These are phyloP conservation scores for Toxoplasma gondii DNA, from an alignment of 169 alveolate genomes.

Conservation along the genomic window DNA sequence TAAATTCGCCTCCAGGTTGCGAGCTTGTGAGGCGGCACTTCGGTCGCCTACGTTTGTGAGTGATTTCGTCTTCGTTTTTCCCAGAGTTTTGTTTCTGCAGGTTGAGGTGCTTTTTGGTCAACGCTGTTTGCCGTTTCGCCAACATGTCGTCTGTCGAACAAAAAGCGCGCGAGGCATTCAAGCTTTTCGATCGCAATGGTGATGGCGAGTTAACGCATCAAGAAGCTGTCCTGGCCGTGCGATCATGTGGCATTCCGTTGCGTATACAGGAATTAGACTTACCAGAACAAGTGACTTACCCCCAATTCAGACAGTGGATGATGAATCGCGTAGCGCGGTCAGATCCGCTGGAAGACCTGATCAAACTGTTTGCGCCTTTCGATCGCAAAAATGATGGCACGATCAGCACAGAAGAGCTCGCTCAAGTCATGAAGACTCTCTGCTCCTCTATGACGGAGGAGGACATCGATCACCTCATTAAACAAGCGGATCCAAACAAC, in stretches of 20 bases:
- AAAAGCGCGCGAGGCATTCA: slow-evolving; percentile 52
- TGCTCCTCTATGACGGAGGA: slow-evolving; percentile 45
- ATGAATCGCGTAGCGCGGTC: slow-evolving; percentile 21
- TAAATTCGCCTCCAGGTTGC: no score
- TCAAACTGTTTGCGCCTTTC: slow-evolving; percentile 43
- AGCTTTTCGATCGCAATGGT: slow-evolving; percentile 55
- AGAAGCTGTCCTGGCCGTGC: slow-evolving; percentile 51
- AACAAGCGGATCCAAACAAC: slow-evolving; percentile 47
- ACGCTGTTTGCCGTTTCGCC: background rate
- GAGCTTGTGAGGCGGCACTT: no score
- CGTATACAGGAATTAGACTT: slow-evolving; percentile 30
- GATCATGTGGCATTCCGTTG: slow-evolving; percentile 45
- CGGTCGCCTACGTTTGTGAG: no score
- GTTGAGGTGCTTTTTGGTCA: no score
- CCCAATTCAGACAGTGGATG: background rate
- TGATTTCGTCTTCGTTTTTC: no score
- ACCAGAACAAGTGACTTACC: background rate
- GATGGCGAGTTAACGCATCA: slow-evolving; percentile 56
- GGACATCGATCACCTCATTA: slow-evolving; percentile 36
- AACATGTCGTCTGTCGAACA: slow-evolving; percentile 9
- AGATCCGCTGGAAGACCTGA: slow-evolving; percentile 50
- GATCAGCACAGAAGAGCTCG: slow-evolving; percentile 43
- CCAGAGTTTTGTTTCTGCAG: no score
- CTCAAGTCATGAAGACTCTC: slow-evolving; percentile 52
- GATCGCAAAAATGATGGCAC: slow-evolving; percentile 62